A percentile compares a stretch with the other conserved stretches of the same genome.
These are phyloP conservation scores for Colletotrichum costaricense DNA, from an alignment of 2,329 filamentous ascomycete species.

Conservation along the genomic window DNA sequence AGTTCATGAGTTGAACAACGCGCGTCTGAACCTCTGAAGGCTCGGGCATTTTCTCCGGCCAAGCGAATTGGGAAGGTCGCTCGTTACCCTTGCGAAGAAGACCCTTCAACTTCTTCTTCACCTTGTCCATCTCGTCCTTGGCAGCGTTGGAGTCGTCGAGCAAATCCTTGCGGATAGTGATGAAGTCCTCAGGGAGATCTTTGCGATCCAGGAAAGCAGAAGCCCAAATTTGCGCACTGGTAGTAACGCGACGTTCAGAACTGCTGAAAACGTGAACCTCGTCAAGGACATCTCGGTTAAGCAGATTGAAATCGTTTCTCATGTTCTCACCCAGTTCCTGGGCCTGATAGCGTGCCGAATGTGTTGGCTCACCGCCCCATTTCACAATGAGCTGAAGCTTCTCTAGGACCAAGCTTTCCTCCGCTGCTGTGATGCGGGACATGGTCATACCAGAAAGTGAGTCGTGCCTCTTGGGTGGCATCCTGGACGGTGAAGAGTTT, in stretches of 20 bases:
- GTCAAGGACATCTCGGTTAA: slow-evolving; percentile 92
- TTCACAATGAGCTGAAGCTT: slow-evolving; percentile 98
- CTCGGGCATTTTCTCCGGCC: slow-evolving; percentile 94
- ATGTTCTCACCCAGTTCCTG: slow-evolving; percentile 96
- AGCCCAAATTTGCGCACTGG: slow-evolving; percentile 96
- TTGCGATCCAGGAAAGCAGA: slow-evolving; percentile 89
- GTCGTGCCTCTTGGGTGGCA: slow-evolving; percentile 75
- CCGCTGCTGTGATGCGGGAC: slow-evolving; percentile 92
- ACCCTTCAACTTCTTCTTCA: slow-evolving; percentile 98
- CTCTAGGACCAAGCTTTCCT: slow-evolving; percentile 92
- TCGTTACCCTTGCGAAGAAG: slow-evolving; percentile 92
- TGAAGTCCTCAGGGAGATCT: slow-evolving; percentile 86
- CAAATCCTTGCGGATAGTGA: slow-evolving; percentile 92
- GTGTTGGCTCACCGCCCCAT: slow-evolving; percentile 98
- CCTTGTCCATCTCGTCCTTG: slow-evolving; percentile 99
- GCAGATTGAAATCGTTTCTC: slow-evolving; percentile 90
- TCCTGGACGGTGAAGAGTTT: slow-evolving; percentile 41
- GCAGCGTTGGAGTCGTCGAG: slow-evolving; percentile 98
- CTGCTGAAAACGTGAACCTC: slow-evolving; percentile 97
- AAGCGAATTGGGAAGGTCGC: slow-evolving; percentile 95
- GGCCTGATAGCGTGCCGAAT: slow-evolving; percentile 95
- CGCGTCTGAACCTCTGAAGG: slow-evolving; percentile 92
- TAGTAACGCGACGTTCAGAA: slow-evolving; percentile 92
- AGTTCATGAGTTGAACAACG: slow-evolving; percentile 97
- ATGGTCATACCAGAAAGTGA: slow-evolving; percentile 91